These are phyloP conservation scores for Odontarrhena argentea DNA, from an alignment of 345 rosid genomes.

Conservation along the genomic window DNA sequence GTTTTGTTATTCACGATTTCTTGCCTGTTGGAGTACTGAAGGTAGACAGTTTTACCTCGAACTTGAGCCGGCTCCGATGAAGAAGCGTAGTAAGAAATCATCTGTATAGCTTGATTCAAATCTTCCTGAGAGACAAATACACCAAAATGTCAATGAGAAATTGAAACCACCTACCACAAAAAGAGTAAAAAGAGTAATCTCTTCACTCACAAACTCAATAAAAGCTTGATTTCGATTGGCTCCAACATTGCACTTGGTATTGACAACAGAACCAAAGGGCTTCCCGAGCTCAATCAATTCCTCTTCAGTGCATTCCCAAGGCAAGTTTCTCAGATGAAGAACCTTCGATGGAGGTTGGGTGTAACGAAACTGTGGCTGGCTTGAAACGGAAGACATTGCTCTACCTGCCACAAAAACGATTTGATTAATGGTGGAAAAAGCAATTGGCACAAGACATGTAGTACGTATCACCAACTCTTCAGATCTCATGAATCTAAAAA, in stretches of 20 bases:
- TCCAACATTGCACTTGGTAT: slow-evolving; percentile 98
- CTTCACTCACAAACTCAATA: slow-evolving; percentile 86
- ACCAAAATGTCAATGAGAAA: too few species aligned
- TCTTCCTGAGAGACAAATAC: slow-evolving; percentile 60
- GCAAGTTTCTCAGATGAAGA: slow-evolving; percentile 95
- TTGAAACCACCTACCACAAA: too few species aligned
- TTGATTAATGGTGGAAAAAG: not conserved
- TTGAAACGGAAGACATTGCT: slow-evolving; percentile 87
- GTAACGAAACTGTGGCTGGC: slow-evolving; percentile 97
- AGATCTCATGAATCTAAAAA: slow-evolving; percentile 3
- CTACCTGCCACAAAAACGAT: not conserved
- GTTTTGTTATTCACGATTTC: slow-evolving; percentile 98
- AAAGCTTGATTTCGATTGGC: slow-evolving; percentile 98
- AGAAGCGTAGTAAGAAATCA: slow-evolving; percentile 96
- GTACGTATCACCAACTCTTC: not conserved
- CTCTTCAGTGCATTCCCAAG: slow-evolving; percentile 99
- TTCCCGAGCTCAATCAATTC: slow-evolving; percentile 93
- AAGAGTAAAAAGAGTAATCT: not conserved
- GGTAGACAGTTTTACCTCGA: slow-evolving; percentile 97
- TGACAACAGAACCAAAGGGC: slow-evolving; percentile 94
- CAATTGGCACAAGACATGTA: not conserved
- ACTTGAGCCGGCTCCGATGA: slow-evolving; percentile 99
- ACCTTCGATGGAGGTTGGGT: slow-evolving; percentile 99
- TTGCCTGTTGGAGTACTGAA: slow-evolving; percentile 97
- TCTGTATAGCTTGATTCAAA: slow-evolving; percentile 94